Percentiles rank a stretch among this genome's conserved stretches.
phyloP scores from a whole-genome alignment of 106 monocot genomes.

The Amphibolis antarctica region DNA sequence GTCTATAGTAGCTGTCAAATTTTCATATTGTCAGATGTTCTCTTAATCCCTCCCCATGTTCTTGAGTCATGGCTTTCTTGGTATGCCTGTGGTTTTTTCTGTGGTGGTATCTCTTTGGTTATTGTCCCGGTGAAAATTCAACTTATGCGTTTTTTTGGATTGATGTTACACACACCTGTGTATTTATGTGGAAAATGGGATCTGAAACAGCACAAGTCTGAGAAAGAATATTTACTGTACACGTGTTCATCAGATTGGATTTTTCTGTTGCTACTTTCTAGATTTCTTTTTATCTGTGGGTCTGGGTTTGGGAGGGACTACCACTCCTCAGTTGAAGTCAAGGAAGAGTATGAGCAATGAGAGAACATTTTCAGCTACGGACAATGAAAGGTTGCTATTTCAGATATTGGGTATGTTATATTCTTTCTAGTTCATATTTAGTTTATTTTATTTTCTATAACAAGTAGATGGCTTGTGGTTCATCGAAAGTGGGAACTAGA shows the following conservation, averaged over 20 bases:
- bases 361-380: slow-evolving; percentile 74
- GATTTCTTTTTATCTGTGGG: slow-evolving; percentile 93
- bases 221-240: neutral
- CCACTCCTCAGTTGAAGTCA: slow-evolving; percentile 44
- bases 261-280: slow-evolving; percentile 31
- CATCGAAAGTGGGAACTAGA: neutral
- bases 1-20: too few relatives aligned
- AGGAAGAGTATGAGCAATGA: slow-evolving; percentile 95
- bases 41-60: too few relatives aligned
- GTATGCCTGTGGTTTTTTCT: neutral
- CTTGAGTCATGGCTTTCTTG: neutral
- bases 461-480: neutral
- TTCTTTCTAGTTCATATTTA: neutral
- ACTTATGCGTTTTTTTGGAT: neutral
- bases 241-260: neutral
- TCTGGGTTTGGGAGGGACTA: slow-evolving; percentile 78
- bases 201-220: too few relatives aligned
- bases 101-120: slow-evolving; percentile 1
- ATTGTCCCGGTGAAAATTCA: neutral
- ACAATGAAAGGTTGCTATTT: slow-evolving; percentile 48
- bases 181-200: too few relatives aligned
- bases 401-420: slow-evolving; percentile 59
- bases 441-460: neutral
- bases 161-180: neutral
- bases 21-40: too few relatives aligned